Evolutionary conservation across 2,329 filamentous ascomycete species (phyloP), one percentile per base, ranked within the genome.

Genomic region (Scedosporium minutisporum): DNA sequence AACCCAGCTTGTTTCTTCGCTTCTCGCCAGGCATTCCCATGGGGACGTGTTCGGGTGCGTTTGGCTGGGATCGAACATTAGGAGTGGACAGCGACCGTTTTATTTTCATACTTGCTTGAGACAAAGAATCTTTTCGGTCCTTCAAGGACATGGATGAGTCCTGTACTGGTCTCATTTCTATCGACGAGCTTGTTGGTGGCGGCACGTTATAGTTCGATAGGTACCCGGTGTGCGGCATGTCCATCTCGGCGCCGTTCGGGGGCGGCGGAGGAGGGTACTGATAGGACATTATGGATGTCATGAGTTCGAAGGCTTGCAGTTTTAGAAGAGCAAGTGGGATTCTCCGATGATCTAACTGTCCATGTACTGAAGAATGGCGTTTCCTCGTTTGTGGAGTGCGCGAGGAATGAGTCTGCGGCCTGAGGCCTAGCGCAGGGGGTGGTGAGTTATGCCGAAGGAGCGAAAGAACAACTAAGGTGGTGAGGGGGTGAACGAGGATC

Each of bases 1-100:
- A 97, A 46, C 93, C 93, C 65, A 97, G 82, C 76, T 96, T 97
- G 75, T 96, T 97, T 71, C 93, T 86, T 65, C 78, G 81, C 74
- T 82, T 85, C 64, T 85, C 82, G 42, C 73, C 75, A n/a, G 75
- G 67, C 33, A 74, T 68, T 25, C 71, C 72, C 62, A 75, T 67
- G 48, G 71, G 64, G 21, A 71, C 69, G 61, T 72, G 70, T 46
- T 77, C 75, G 58, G 71, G 61, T 44, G 72, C 71, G 62, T 71
- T 69, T 65, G 69, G 73, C 69, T 75, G 74, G 59, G 74, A 75
- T 65, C 75, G 75, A 64, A 78, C 74, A 70, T 77, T 78, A 67
- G 81, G 77, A 55, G 78, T 80, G 65, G 81, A 81, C 69, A 80
- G 73, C 58, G 80, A 77, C 68, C 79, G 78, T 70, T 80, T 81